Conservation (phyloP, 2,329 filamentous ascomycete genomes). For the Akanthomyces muscarius region DNA sequence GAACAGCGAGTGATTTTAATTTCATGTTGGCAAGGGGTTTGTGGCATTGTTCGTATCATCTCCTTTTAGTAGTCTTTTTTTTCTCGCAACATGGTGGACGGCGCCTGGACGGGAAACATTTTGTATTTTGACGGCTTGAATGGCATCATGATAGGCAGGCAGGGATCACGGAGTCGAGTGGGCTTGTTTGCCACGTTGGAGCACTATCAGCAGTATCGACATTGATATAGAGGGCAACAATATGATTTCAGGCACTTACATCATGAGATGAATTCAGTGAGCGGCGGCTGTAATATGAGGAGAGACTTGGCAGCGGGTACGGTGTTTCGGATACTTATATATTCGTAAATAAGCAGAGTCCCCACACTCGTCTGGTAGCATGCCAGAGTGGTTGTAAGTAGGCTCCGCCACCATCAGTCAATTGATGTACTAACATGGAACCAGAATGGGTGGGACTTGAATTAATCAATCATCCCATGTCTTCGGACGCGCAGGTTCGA, state of each 20-base stretch:
- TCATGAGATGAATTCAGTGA: not conserved
- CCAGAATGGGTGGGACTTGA: too few relatives aligned
- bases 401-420: too few relatives aligned
- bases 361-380: too few relatives aligned
- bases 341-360: too few relatives aligned
- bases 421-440: too few relatives aligned
- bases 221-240: conserved; percentile 8
- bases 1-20: conserved; percentile 14
- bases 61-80: not conserved
- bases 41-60: not conserved
- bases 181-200: not conserved
- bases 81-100: not conserved
- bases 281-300: not conserved
- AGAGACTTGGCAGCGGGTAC: too few relatives aligned
- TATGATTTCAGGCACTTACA: conserved; percentile 11
- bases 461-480: too few relatives aligned
- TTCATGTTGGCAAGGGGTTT: not conserved
- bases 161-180: not conserved
- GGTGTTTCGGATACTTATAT: too few relatives aligned
- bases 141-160: not conserved
- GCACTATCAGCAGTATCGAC: conserved; percentile 6
- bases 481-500: too few relatives aligned
- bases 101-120: conserved; percentile 1
- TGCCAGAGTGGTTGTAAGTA: too few relatives aligned
- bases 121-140: conserved; percentile 5